Evolutionary conservation across 1,139 yeast species (phyloP).

Genomic region (Arxiozyma heterogenica): DNA sequence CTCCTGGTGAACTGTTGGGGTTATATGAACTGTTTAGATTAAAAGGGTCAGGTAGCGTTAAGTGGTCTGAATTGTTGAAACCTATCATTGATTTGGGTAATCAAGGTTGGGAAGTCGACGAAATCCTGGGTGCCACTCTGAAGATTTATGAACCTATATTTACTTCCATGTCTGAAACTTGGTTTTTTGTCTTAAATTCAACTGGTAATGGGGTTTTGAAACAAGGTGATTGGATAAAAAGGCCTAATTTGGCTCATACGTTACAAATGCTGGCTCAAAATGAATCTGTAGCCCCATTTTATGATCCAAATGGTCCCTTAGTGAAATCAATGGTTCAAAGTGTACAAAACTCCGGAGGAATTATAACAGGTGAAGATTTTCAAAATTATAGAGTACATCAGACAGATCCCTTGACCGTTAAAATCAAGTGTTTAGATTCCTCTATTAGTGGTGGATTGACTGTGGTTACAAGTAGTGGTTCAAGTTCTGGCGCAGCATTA

Average conservation of each 20-base stretch:
- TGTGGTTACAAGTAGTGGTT: slow-evolving; percentile 63
- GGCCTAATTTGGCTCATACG: slow-evolving; percentile 59
- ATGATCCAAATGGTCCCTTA: slow-evolving; percentile 75
- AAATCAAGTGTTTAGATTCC: slow-evolving; percentile 20
- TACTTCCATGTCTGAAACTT: slow-evolving; percentile 33
- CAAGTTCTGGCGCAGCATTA: slow-evolving; percentile 78
- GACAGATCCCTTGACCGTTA: slow-evolving; percentile 44
- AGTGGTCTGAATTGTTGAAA: slow-evolving; percentile 64
- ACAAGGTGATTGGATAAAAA: slow-evolving; percentile 50
- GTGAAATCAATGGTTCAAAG: slow-evolving; percentile 45
- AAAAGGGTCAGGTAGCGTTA: slow-evolving; percentile 62
- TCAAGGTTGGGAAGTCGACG: slow-evolving; percentile 55
- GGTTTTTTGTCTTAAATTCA: slow-evolving; percentile 46
- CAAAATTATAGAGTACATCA: slow-evolving; percentile 47
- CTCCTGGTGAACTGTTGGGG: slow-evolving; percentile 88
- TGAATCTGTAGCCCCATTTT: slow-evolving; percentile 70
- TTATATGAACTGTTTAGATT: slow-evolving; percentile 47
- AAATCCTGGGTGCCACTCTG: slow-evolving; percentile 40
- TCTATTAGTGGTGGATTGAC: slow-evolving; percentile 38
- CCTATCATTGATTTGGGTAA: slow-evolving; percentile 68
- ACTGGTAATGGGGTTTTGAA: slow-evolving; percentile 30
- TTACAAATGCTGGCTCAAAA: slow-evolving; percentile 57
- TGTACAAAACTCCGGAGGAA: slow-evolving; percentile 47
- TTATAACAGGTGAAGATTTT: slow-evolving; percentile 56
- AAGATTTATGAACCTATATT: slow-evolving; percentile 33